phyloP scores from a whole-genome alignment of 306 rosid species.

The Pueraria montana region DNA sequence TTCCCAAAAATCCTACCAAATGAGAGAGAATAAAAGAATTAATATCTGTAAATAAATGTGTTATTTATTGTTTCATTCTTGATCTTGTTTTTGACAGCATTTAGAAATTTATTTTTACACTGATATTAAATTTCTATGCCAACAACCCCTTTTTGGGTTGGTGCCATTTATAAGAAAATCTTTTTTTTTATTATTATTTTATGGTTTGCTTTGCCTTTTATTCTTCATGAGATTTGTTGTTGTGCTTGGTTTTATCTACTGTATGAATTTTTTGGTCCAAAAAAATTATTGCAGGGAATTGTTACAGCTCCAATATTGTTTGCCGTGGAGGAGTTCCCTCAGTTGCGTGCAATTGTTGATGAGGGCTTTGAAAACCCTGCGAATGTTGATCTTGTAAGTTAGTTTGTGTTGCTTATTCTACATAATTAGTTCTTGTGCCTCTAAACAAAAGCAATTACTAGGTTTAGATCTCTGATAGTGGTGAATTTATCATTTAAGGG shows the following conservation, averaged over 20 bases:
- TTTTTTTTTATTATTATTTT: not conserved
- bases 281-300: conserved; percentile 74
- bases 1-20: not conserved
- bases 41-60: not conserved
- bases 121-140: conserved; percentile 6
- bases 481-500: conserved; percentile 17
- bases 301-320: conserved; percentile 92
- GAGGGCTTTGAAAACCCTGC: conserved; percentile 82
- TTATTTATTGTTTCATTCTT: conserved; percentile 16
- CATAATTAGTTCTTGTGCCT: conserved; percentile 27
- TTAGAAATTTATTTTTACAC: conserved; percentile 15
- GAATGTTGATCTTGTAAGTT: conserved; percentile 82
- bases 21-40: not conserved
- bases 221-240: conserved; percentile 12
- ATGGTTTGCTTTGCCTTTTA: conserved; percentile 19
- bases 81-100: conserved; percentile 7
- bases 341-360: conserved; percentile 74
- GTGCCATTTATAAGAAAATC: not conserved
- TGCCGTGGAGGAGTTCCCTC: conserved; percentile 97
- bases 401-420: not conserved
- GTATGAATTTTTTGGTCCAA: conserved; percentile 26
- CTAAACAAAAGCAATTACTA: conserved; percentile 18
- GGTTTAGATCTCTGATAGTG: not conserved
- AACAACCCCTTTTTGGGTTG: not conserved
- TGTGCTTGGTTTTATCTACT: conserved; percentile 2